These are phyloP conservation scores for Linum lewisii DNA, from an alignment of 345 rosid species.

Conservation along the genomic window DNA sequence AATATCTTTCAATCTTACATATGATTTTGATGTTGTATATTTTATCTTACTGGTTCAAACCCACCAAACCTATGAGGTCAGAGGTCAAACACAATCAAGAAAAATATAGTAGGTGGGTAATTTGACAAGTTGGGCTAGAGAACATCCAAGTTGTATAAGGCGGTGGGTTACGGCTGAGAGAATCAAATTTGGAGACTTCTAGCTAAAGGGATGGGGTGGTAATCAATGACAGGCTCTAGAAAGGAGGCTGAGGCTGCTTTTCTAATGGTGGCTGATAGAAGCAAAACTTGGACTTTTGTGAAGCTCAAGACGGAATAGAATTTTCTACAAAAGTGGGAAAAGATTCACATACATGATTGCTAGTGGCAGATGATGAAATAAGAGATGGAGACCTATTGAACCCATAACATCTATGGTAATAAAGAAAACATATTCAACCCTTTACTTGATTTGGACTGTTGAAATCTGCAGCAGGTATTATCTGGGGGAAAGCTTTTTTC, in stretches of 20 bases:
- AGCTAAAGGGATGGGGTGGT: background rate
- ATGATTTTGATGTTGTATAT: background rate
- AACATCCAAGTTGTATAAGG: too few species aligned
- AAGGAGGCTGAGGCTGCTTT: background rate
- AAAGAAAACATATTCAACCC: background rate
- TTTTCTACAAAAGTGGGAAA: background rate
- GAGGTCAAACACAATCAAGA: too few species aligned
- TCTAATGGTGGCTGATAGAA: background rate
- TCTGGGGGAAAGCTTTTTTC: too few species aligned
- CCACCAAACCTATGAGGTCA: background rate
- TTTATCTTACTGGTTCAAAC: background rate
- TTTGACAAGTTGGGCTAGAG: background rate
- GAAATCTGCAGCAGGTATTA: background rate
- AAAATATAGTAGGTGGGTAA: background rate
- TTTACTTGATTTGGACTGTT: background rate
- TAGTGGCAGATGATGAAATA: background rate
- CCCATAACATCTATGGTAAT: background rate
- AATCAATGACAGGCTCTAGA: background rate
- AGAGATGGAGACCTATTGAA: background rate
- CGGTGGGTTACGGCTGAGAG: background rate
- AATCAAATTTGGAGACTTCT: background rate
- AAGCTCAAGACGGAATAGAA: background rate
- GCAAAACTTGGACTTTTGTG: background rate
- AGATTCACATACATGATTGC: background rate
- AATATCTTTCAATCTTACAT: too few species aligned